Evolutionary conservation across 73 alveolate species (phyloP).

Genomic region (Tetrahymena thermophila): DNA sequence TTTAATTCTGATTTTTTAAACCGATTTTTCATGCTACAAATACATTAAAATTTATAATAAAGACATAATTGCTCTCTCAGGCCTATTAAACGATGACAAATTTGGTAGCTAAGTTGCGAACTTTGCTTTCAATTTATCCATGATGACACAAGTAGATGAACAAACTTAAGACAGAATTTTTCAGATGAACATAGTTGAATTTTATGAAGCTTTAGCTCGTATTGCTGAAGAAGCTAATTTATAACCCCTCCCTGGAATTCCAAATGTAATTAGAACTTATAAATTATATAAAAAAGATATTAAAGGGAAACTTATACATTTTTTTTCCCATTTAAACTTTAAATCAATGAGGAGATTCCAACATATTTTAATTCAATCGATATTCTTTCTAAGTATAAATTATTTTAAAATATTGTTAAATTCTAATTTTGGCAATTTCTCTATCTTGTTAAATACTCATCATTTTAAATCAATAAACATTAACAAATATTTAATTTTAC

Average conservation of each 20-base stretch:
- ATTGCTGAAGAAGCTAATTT: slow-evolving; percentile 43
- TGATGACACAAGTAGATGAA: slow-evolving; percentile 69
- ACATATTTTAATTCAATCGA: no score
- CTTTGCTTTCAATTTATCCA: slow-evolving; percentile 52
- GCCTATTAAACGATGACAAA: slow-evolving; percentile 46
- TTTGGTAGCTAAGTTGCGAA: slow-evolving; percentile 62
- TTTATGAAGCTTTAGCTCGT: slow-evolving; percentile 67
- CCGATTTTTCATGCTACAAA: neutral
- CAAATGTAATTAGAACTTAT: neutral
- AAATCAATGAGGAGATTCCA: no score
- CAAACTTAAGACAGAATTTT: slow-evolving; percentile 50
- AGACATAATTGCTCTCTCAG: slow-evolving; percentile 36
- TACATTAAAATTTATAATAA: neutral
- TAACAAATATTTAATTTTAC: no score
- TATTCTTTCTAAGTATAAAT: no score
- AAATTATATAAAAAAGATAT: neutral
- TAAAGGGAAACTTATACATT: neutral
- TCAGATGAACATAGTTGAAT: slow-evolving; percentile 54
- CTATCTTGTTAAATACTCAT: no score
- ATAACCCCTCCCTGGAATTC: neutral
- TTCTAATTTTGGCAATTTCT: no score
- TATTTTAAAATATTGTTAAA: no score
- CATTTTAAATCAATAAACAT: no score
- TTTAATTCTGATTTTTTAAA: neutral
- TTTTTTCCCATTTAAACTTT: no score